Evolutionary conservation across 1,284 basidiomycete genomes (phyloP), one percentile per base, ranked within the genome.

Genomic region (Marasmius sp.): DNA sequence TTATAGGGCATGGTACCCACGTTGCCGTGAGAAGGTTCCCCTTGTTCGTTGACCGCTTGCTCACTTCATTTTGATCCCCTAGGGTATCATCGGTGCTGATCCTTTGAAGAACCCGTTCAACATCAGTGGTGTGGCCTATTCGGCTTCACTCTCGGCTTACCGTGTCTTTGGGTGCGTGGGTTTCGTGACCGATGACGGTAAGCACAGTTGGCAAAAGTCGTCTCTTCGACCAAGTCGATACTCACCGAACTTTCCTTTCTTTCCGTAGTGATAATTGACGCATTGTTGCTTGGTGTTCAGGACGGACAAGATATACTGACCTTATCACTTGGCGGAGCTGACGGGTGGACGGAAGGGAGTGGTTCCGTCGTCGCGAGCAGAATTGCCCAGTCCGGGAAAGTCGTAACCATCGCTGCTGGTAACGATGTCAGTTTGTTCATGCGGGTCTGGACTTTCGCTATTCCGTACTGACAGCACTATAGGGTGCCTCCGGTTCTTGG

Each of bases 31-130:
- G 78, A 64, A 43, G 22, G 8, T 16, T 39, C 37, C 7, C 5
- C 7, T 20, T 8, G 20, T 12, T 12, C 41, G 14, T 58, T 56
- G 51, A 65, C 45, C 47, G 27, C 45, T n/a, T 43, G n/a, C 53
- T 18, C 54, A 45, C 7, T 55, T 55, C 2, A 27, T 27, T 5
- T 27, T 27, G 18, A 38, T 39, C 12, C 53, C 53, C 10, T 54
- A 82, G 80, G 87, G 88, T 57, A 87, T 88, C 66, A 84, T 90
- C 56, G 87, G 80, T 16, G 85, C 85, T 36, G 74, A 85, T 63
- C 82, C 84, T 27, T 27, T 27, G 3, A 77, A 71, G 36, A 88
- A 87, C 68, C 66, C 69, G n/a, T 85, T 82, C 74, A 82, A 82
- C 67, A 82, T 84, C 65, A 80, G 77, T 60, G 83, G 83, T 57